These are phyloP conservation scores for Botrytis fragariae DNA, from an alignment of 2,329 filamentous ascomycete genomes.

Conservation along the genomic window DNA sequence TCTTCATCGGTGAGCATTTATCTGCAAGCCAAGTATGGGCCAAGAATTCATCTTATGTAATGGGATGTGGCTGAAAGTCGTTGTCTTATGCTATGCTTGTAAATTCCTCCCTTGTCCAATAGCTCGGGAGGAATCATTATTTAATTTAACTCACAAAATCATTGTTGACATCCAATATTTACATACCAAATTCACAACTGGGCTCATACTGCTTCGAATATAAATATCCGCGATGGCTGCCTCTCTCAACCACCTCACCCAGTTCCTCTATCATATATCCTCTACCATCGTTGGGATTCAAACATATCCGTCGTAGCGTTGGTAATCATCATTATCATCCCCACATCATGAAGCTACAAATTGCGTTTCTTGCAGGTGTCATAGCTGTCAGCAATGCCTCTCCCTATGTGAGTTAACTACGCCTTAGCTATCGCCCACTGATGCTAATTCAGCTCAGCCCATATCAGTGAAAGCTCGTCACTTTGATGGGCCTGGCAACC, in stretches of 20 bases:
- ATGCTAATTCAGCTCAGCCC: neutral
- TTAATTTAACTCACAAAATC: neutral
- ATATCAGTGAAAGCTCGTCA: neutral
- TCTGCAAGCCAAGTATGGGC: neutral
- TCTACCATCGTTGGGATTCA: neutral
- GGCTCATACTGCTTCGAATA: neutral
- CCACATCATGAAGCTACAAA: slow-evolving; percentile 7
- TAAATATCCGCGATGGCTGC: neutral
- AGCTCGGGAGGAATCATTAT: neutral
- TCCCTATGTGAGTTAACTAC: slow-evolving; percentile 7
- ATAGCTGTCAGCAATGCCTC: slow-evolving; percentile 14
- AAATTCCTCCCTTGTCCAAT: slow-evolving; percentile 5
- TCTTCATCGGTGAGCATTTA: neutral
- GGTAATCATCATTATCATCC: neutral
- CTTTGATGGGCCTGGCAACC: neutral
- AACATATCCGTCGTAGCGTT: neutral
- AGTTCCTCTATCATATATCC: neutral
- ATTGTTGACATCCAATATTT: neutral
- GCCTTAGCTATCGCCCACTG: neutral
- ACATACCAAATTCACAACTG: neutral
- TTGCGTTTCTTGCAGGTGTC: neutral
- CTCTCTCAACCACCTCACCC: neutral
- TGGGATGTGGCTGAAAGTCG: neutral
- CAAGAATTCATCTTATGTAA: slow-evolving; percentile 6
- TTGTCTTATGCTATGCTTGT: neutral